These are phyloP conservation scores for Halophytophthora batemanensis DNA, from an alignment of 352 stramenopile genomes.

Conservation along the genomic window DNA sequence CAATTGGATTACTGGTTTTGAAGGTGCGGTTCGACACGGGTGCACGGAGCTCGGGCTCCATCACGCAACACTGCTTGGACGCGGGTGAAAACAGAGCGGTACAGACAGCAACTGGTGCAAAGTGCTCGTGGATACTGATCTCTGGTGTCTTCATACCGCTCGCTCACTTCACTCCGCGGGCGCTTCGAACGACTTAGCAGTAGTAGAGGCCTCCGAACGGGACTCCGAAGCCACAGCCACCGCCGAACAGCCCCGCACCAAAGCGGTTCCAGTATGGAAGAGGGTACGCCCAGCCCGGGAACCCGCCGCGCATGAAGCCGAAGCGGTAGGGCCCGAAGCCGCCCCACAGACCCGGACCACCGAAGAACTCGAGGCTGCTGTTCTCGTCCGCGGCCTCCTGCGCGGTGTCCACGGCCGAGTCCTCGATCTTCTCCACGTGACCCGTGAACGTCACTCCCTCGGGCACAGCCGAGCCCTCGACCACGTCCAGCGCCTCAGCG, in stretches of 20 bases:
- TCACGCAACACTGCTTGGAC: too few relatives aligned
- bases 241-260: constrained; percentile 3
- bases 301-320: constrained; percentile 9
- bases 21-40: too few relatives aligned
- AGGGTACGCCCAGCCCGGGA: constrained; percentile 22
- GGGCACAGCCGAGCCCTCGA: constrained; percentile 3
- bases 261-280: constrained; percentile 23
- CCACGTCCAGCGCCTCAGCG: constrained; percentile 11
- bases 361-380: too few relatives aligned
- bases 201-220: constrained; percentile 6
- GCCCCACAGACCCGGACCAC: constrained; percentile 47
- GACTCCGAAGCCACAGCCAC: constrained; percentile 5
- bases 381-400: too few relatives aligned
- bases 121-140: too few relatives aligned
- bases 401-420: constrained; percentile 1
- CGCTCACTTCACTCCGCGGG: too few relatives aligned
- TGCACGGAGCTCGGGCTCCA: too few relatives aligned
- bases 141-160: too few relatives aligned
- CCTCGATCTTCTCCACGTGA: constrained; percentile 9
- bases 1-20: too few relatives aligned
- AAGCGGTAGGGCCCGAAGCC: constrained; percentile 54
- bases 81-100: too few relatives aligned
- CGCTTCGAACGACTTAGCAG: constrained; percentile 1
- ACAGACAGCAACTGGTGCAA: too few relatives aligned
- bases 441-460: constrained; percentile 14